Evolutionary conservation across 108 stramenopile species (phyloP).

Genomic region (Epithemia pelagica): DNA sequence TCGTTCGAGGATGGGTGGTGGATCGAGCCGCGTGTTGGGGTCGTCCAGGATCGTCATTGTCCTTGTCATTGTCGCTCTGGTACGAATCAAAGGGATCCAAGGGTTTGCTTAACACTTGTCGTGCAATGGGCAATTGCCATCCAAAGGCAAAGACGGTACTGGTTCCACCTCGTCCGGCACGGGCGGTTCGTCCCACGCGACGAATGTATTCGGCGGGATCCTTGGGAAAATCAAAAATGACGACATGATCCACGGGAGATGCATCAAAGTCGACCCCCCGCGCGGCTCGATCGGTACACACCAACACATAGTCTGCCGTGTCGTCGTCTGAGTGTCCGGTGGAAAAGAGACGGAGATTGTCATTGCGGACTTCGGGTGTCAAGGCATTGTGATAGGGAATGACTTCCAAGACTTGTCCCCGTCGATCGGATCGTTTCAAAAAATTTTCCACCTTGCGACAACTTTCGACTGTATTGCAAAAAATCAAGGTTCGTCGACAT

Average conservation of each 20-base stretch:
- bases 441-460: constrained; percentile 90
- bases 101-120: constrained; percentile 59
- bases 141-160: constrained; percentile 85
- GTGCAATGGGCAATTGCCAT: constrained; percentile 81
- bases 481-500: constrained; percentile 83
- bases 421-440: constrained; percentile 73
- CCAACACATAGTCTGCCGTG: constrained; percentile 52
- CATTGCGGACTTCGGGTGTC: constrained; percentile 51
- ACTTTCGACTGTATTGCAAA: constrained; percentile 94
- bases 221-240: constrained; percentile 92
- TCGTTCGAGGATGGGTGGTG: too few relatives aligned
- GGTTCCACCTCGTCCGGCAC: constrained; percentile 83
- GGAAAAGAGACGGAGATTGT: constrained; percentile 53
- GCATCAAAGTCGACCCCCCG: constrained; percentile 91
- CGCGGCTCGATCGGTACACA: constrained; percentile 96
- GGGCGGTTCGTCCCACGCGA: constrained; percentile 86
- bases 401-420: constrained; percentile 40
- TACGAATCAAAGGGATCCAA: constrained; percentile 19
- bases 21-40: too few relatives aligned
- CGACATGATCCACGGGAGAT: constrained; percentile 84
- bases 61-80: background rate
- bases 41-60: background rate
- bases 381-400: constrained; percentile 86
- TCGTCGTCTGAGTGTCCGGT: constrained; percentile 16
- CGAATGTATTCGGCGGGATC: constrained; percentile 92